Percentiles rank a stretch among this genome's conserved stretches.
phyloP scores from a whole-genome alignment of 1,284 basidiomycete species.

The Neolentinus lepideus region DNA sequence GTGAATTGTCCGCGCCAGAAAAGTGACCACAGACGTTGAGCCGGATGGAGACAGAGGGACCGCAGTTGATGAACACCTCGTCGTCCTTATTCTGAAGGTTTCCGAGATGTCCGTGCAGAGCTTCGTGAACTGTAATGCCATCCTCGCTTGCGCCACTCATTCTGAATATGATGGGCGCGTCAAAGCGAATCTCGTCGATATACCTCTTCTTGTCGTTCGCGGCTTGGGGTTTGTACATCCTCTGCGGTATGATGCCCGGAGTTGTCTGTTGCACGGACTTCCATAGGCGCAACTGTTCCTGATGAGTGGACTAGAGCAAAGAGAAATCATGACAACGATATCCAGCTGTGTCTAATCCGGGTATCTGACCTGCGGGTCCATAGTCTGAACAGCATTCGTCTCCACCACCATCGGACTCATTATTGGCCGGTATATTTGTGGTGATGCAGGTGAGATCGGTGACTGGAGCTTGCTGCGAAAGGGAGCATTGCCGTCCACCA shows the following conservation, averaged over 20 bases:
- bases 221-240: conserved; percentile 65
- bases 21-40: conserved; percentile 41
- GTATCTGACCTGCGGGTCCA: not conserved
- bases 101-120: conserved; percentile 33
- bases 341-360: not conserved
- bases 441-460: not conserved
- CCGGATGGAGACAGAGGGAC: conserved; percentile 71
- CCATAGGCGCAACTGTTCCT: conserved; percentile 35
- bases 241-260: conserved; percentile 41
- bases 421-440: not conserved
- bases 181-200: conserved; percentile 57
- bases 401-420: not conserved
- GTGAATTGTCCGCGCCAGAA: not conserved
- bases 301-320: conserved; percentile 16
- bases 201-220: conserved; percentile 67
- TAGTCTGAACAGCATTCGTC: not conserved
- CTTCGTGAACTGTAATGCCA: conserved; percentile 54
- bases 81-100: conserved; percentile 45
- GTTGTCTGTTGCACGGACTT: conserved; percentile 22
- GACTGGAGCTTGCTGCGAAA: not conserved
- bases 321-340: not conserved
- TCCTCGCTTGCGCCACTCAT: conserved; percentile 40
- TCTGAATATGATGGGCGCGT: conserved; percentile 56
- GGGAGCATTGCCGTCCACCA: not conserved
- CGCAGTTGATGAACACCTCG: conserved; percentile 56